Conservation (phyloP, 192 early-diverging fungal genomes). For the Coemansia sp. region DNA sequence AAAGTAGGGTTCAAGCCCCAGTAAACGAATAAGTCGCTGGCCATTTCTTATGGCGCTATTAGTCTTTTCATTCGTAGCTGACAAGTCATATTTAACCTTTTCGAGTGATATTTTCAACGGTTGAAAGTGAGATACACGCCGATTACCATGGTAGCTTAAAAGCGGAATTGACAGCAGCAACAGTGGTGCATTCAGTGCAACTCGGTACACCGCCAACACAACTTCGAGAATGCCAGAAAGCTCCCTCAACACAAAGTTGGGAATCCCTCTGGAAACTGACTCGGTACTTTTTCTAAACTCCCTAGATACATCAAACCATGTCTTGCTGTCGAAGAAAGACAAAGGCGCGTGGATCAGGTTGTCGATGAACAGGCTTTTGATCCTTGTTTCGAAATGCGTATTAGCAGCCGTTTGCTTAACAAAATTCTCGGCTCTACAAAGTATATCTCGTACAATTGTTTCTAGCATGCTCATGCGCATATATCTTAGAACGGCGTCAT, state of each 20-base stretch:
- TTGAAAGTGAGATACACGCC: background rate
- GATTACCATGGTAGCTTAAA: conserved; percentile 2
- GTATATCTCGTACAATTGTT: too few species aligned
- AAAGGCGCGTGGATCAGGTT: conserved; percentile 30
- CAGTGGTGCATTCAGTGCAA: conserved; percentile 13
- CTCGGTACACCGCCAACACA: conserved; percentile 24
- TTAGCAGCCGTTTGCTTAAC: too few species aligned
- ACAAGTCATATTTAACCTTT: background rate
- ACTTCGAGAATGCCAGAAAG: conserved; percentile 3
- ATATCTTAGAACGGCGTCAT: too few species aligned
- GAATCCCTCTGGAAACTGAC: conserved; percentile 3
- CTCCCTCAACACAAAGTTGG: conserved; percentile 13
- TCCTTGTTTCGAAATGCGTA: too few species aligned
- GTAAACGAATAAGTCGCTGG: conserved; percentile 64
- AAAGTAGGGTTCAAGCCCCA: conserved; percentile 57
- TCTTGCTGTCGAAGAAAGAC: conserved; percentile 30
- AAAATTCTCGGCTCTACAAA: too few species aligned
- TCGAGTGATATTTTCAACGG: conserved; percentile 3
- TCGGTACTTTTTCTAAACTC: conserved; percentile 13
- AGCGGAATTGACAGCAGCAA: conserved; percentile 17
- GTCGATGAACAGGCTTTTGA: background rate
- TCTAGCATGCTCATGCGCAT: too few species aligned
- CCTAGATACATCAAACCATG: conserved; percentile 10
- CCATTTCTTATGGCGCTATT: conserved; percentile 48
- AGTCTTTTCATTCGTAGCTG: background rate